These are phyloP conservation scores for Gardenia jasminoides DNA, from an alignment of 257 asterid genomes.

Conservation along the genomic window DNA sequence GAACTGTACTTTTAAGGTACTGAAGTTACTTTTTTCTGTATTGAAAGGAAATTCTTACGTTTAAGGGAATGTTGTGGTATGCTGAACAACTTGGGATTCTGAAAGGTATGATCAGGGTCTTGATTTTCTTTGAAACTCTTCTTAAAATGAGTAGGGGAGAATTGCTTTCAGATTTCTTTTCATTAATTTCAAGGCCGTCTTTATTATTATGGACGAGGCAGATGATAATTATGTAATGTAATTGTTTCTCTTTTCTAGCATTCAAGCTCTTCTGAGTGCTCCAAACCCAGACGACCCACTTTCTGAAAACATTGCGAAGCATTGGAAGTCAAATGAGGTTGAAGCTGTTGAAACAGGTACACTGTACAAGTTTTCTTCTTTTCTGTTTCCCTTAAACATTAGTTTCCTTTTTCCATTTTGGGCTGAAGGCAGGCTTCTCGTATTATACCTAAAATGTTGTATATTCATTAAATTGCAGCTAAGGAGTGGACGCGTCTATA, in stretches of 20 bases:
- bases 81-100: neutral
- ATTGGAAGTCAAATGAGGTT: conserved; percentile 94
- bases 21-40: neutral
- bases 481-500: conserved; percentile 95
- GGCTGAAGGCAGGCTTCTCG: neutral
- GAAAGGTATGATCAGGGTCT: neutral
- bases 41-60: neutral
- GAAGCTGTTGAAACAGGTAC: conserved; percentile 99
- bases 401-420: neutral
- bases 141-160: neutral
- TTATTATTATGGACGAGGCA: neutral
- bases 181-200: neutral
- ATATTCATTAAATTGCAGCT: conserved; percentile 41
- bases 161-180: neutral
- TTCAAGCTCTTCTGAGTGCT: conserved; percentile 99
- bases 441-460: neutral
- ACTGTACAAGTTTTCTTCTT: neutral
- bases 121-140: neutral
- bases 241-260: conserved; percentile 40
- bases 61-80: neutral
- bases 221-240: neutral
- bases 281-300: conserved; percentile 99
- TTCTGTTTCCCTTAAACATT: too few relatives aligned
- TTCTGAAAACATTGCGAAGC: conserved; percentile 98
- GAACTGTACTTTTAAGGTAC: conserved; percentile 97